Base-by-base conservation (phyloP, 306 rosid genomes). In the Rosa chinensis region DNA sequence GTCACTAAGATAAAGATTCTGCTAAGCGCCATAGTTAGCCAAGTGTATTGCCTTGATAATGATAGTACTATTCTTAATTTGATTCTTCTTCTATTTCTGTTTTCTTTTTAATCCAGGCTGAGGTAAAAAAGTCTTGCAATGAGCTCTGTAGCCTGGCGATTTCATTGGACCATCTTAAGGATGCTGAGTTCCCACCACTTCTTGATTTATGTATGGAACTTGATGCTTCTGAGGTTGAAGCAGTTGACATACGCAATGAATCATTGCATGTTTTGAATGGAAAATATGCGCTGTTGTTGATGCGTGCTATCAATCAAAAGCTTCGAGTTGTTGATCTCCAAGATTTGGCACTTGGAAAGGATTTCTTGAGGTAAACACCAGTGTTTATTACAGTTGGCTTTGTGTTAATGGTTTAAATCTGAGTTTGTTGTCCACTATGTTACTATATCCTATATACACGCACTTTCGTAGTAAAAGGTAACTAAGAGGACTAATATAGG, bases 271-370 rank as follows among this genome's bases (percentile, higher is more conserved):
- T 63, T 72, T 78, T 91, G 74, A 85, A 79, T 72, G 92, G 88
- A 78, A 93, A 88, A 49, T 81, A 74, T 88, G 89, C 90, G 81
- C 79, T 91, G 82, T 82, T 83, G 53, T 84, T 93, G 92, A 88
- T 93, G 94, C 90, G 80, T 72, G 89, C 91, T 77, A 75, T 91
- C 56, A 74, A 82, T 59, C 88, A 78, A 86, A 93, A 91, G 92
- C 94, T 93, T 86, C 91, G 94, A 76, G 87, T 80, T 80, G 97
- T 90, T 35, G 89, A 93, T 85, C 91, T 93, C 70, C 88, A 78
- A 45, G 92, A 91, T 79, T 67, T 78, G 44, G 85, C 92, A 45
- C 80, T 88, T 78, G 94, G 91, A 79, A 91, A 88, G 75, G 89
- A 88, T 78, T 89, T 88, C 88, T 73, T 88, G 81, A 83, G 96